Conservation (phyloP, 2,329 filamentous ascomycete species). For the Bipolaris victoriae region DNA sequence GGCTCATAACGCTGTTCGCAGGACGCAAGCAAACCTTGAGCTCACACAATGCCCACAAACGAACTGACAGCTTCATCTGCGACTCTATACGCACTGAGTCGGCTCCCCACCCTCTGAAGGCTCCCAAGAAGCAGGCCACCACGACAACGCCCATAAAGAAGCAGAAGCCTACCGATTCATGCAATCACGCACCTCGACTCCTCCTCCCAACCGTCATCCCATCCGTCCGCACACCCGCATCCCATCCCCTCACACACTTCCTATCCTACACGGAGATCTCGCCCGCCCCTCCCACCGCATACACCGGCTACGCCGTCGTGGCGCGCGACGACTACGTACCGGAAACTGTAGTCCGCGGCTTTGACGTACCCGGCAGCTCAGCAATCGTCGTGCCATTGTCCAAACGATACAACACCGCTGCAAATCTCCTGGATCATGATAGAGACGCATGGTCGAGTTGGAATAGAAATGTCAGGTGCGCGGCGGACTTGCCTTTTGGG, state of each 20-base stretch:
- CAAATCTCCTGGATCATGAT: constrained; percentile 15
- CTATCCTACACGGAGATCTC: background rate
- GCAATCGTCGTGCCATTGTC: background rate
- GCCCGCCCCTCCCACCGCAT: constrained; percentile 6
- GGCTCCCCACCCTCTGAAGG: background rate
- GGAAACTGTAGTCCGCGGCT: constrained; percentile 15
- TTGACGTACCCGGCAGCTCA: constrained; percentile 1
- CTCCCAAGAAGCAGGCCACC: too few relatives aligned
- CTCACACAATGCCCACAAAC: background rate
- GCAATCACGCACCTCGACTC: constrained; percentile 2
- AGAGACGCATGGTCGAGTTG: constrained; percentile 16
- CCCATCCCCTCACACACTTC: background rate
- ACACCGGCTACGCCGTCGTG: constrained; percentile 13
- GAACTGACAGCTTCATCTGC: background rate
- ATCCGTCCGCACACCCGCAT: background rate
- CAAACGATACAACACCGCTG: constrained; percentile 6
- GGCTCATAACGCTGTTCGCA: constrained; percentile 19
- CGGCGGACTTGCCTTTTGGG: constrained; percentile 12
- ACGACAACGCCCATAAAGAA: background rate
- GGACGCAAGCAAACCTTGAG: constrained; percentile 8
- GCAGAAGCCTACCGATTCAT: background rate
- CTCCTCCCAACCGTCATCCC: constrained; percentile 7
- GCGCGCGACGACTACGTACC: constrained; percentile 13
- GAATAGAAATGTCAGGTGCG: constrained; percentile 4
- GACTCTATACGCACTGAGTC: background rate